phyloP scores from a whole-genome alignment of 805 yeast genomes.

The Kurtzmaniella cleridarum region DNA sequence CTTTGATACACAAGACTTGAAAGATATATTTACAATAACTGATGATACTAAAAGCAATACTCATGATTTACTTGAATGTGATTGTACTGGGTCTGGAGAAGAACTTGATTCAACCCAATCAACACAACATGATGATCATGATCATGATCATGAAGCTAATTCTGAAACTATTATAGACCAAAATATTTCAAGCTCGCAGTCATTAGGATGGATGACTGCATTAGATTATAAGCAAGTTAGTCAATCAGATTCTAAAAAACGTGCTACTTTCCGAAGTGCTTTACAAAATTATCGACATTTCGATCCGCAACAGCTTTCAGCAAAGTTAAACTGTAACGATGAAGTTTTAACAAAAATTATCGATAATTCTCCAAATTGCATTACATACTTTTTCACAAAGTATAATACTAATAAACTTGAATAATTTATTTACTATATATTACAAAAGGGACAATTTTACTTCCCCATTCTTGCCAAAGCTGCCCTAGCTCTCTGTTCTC shows the following conservation, averaged over 20 bases:
- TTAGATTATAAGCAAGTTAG: slow-evolving; percentile 35
- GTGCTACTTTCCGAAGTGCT: slow-evolving; percentile 49
- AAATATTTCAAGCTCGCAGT: slow-evolving; percentile 3
- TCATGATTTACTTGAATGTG: slow-evolving; percentile 68
- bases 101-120: slow-evolving; percentile 4
- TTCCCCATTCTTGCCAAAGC: slow-evolving; percentile 75
- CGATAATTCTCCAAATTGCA: slow-evolving; percentile 11
- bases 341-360: slow-evolving; percentile 23
- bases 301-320: slow-evolving; percentile 34
- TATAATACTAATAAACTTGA: slow-evolving; percentile 10
- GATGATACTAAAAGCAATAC: slow-evolving; percentile 56
- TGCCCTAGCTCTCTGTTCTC: slow-evolving; percentile 94
- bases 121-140: slow-evolving; percentile 1
- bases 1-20: slow-evolving; percentile 64
- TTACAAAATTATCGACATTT: slow-evolving; percentile 59
- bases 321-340: slow-evolving; percentile 21
- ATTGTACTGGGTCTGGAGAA: slow-evolving; percentile 54
- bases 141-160: neutral
- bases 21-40: slow-evolving; percentile 65
- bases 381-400: slow-evolving; percentile 40
- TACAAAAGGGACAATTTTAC: slow-evolving; percentile 2
- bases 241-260: slow-evolving; percentile 21
- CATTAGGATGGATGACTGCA: slow-evolving; percentile 52
- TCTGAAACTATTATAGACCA: neutral
- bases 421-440: neutral